Percentiles rank a stretch among this genome's conserved stretches.
These are phyloP conservation scores for Fraxinus velutina DNA, from an alignment of 305 asterid species.

Conservation along the genomic window DNA sequence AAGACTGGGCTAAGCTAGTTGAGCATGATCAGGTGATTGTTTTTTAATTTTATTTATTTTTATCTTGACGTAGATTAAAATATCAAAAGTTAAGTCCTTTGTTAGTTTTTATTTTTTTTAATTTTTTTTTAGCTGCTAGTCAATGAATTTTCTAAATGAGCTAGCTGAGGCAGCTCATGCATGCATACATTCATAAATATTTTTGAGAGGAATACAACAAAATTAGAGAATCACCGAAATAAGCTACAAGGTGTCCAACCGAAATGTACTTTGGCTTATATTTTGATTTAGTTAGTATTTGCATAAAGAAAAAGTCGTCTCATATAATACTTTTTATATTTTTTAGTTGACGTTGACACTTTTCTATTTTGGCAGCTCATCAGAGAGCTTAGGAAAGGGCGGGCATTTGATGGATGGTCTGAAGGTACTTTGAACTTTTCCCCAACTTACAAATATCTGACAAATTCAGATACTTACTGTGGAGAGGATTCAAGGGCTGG, in stretches of 20 bases:
- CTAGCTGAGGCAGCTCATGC: neutral
- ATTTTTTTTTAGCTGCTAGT: neutral
- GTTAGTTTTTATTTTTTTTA: neutral
- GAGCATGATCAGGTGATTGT: conserved; percentile 67
- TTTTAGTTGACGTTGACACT: neutral
- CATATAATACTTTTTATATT: neutral
- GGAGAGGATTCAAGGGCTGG: conserved; percentile 72
- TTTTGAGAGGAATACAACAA: neutral
- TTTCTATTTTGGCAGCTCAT: conserved; percentile 51
- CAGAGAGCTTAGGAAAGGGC: conserved; percentile 76
- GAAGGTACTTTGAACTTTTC: conserved; percentile 80
- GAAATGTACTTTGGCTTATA: neutral
- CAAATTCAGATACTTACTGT: conserved; percentile 60
- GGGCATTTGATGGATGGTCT: conserved; percentile 92
- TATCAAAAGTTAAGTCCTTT: neutral
- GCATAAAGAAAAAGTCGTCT: neutral
- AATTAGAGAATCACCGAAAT: neutral
- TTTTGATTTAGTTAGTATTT: neutral
- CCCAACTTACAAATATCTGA: conserved; percentile 86
- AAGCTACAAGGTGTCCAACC: neutral
- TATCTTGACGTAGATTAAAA: neutral
- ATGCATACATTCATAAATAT: neutral
- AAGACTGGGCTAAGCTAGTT: conserved; percentile 63
- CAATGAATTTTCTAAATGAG: neutral
- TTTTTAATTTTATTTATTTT: neutral